These are phyloP conservation scores for Bipolaris victoriae DNA, from an alignment of 2,329 filamentous ascomycete genomes.

Conservation along the genomic window DNA sequence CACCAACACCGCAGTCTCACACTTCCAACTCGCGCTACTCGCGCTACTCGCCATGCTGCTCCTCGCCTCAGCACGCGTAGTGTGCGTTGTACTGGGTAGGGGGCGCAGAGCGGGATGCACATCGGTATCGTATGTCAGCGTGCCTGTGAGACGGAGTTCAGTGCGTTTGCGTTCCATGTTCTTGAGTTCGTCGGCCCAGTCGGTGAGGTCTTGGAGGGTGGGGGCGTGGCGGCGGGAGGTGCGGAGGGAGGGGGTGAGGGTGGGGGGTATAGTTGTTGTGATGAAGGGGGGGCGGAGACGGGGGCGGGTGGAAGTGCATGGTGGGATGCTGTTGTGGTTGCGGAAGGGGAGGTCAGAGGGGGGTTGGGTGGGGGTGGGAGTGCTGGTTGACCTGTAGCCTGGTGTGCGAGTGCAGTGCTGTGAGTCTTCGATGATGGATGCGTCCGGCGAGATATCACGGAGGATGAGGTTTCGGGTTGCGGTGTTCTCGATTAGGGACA, in stretches of 20 bases:
- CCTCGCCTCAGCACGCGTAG: background rate
- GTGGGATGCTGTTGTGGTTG: no score
- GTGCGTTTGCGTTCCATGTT: constrained; percentile 13
- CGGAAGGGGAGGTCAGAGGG: no score
- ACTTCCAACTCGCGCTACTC: background rate
- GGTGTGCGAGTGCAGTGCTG: background rate
- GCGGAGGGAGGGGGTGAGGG: background rate
- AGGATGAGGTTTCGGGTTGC: background rate
- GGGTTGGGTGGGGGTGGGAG: background rate
- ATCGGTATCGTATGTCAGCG: background rate
- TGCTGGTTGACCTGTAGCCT: background rate
- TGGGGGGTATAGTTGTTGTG: background rate
- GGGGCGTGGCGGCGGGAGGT: constrained; percentile 6
- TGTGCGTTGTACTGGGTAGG: rapidly evolving
- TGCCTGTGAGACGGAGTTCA: background rate
- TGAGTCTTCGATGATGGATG: background rate
- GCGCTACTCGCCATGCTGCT: background rate
- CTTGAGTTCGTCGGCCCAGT: constrained; percentile 17
- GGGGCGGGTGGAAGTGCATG: no score
- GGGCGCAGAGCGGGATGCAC: background rate
- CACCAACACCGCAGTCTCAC: background rate
- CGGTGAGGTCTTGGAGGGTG: constrained; percentile 6
- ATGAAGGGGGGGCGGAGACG: no score
- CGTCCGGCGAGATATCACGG: background rate
- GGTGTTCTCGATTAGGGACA: background rate